Evolutionary conservation across 176 grass and related monocot genomes (phyloP).

Genomic region (Hyparrhenia diplandra): DNA sequence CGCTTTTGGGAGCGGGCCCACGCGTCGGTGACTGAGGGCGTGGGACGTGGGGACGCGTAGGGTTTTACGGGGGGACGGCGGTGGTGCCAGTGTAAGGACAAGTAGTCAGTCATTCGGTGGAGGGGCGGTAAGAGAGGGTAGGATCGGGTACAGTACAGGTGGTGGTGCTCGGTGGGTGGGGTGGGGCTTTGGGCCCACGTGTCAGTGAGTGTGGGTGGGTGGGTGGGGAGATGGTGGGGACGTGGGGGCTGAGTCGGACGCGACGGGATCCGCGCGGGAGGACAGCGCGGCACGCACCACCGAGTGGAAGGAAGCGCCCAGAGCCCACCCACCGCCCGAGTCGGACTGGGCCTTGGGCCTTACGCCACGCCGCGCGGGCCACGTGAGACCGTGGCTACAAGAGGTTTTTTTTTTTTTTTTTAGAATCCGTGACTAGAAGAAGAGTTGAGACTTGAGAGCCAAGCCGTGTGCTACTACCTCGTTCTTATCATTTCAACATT

Average conservation of each 20-base stretch:
- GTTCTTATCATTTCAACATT: too few species aligned
- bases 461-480: too few species aligned
- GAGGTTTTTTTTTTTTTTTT: too few species aligned
- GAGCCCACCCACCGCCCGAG: neutral
- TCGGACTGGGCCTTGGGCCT: neutral
- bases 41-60: neutral
- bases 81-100: slow-evolving; percentile 28
- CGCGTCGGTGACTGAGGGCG: neutral
- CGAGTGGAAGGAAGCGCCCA: neutral
- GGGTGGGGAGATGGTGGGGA: neutral
- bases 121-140: neutral
- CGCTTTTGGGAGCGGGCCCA: rapidly evolving
- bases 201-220: neutral
- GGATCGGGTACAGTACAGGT: neutral
- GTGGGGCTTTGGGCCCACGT: rapidly evolving
- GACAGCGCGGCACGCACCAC: slow-evolving; percentile 3
- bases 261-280: slow-evolving; percentile 33
- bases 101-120: slow-evolving; percentile 31
- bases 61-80: neutral
- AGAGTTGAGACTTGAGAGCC: too few species aligned
- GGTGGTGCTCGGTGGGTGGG: neutral
- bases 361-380: neutral
- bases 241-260: slow-evolving; percentile 34
- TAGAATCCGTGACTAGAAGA: too few species aligned
- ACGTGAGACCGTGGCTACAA: neutral